Percentiles rank a stretch among this genome's conserved stretches.
These are phyloP conservation scores for Kuraishia ogatae DNA, from an alignment of 805 yeast species.

Conservation along the genomic window DNA sequence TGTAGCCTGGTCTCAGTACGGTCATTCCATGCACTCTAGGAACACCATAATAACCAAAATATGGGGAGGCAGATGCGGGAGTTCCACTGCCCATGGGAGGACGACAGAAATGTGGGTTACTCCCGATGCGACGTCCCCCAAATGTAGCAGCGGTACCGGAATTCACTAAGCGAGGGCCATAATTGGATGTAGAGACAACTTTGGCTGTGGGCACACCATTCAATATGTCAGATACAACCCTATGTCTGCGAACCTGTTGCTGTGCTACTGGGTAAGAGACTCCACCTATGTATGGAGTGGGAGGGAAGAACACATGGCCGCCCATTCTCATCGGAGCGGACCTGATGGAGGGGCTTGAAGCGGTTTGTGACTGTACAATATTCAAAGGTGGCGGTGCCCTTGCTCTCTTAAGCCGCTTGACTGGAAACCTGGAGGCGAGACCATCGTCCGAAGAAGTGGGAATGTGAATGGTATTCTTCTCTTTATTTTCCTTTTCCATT, in stretches of 20 bases:
- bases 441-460: neutral
- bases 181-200: neutral
- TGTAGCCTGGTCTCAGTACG: neutral
- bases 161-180: neutral
- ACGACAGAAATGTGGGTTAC: neutral
- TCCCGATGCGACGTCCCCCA: neutral
- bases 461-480: neutral
- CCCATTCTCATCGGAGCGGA: conserved; percentile 3
- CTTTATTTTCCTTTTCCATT: neutral
- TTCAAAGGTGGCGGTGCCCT: conserved; percentile 5
- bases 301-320: neutral
- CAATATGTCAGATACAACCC: neutral
- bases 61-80: neutral
- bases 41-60: neutral
- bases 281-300: neutral
- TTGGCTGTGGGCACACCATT: neutral
- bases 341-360: conserved; percentile 1
- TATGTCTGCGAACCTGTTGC: neutral
- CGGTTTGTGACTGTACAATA: neutral
- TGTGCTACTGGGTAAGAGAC: neutral
- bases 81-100: neutral
- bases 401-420: conserved; percentile 2
- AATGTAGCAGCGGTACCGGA: neutral
- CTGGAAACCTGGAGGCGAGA: neutral
- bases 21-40: neutral